phyloP scores from a whole-genome alignment of 495 filamentous ascomycete species.

The Aspergillus cavernicola region DNA sequence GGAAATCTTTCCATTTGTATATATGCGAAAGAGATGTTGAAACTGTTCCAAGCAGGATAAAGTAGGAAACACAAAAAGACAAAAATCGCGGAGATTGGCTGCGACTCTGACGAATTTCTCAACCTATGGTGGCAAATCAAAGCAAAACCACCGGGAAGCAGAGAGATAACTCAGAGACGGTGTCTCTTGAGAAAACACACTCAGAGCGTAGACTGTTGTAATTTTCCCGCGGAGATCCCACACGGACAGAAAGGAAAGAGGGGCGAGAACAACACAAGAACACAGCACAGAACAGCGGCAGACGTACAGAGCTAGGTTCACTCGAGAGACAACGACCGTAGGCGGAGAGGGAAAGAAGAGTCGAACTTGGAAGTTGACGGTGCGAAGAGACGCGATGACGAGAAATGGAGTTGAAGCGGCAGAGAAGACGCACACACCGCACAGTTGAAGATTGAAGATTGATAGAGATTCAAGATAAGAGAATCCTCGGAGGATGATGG shows the following conservation, averaged over 20 bases:
- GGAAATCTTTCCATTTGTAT: neutral
- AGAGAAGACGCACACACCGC: slow-evolving; percentile 30
- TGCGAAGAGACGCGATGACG: slow-evolving; percentile 20
- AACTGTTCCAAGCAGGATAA: too few species aligned
- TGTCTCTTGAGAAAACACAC: too few species aligned
- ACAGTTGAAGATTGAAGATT: slow-evolving; percentile 28
- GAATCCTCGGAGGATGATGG: neutral
- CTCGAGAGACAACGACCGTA: slow-evolving; percentile 5
- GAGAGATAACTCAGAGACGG: too few species aligned
- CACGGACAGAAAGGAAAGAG: too few species aligned
- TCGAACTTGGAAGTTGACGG: slow-evolving; percentile 1
- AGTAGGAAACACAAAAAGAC: too few species aligned
- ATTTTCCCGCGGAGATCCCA: neutral
- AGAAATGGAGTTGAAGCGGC: slow-evolving; percentile 12
- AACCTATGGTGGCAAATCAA: too few species aligned
- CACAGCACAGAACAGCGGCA: neutral
- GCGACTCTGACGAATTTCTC: too few species aligned
- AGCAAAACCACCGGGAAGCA: too few species aligned
- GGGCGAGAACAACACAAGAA: slow-evolving; percentile 9
- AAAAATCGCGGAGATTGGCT: too few species aligned
- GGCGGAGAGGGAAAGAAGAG: neutral
- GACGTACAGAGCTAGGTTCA: slow-evolving; percentile 14
- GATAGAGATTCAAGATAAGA: slow-evolving; percentile 14
- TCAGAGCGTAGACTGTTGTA: too few species aligned
- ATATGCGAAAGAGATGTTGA: neutral